phyloP scores from a whole-genome alignment of 2,329 filamentous ascomycete genomes.

The Talaromyces sp. region DNA sequence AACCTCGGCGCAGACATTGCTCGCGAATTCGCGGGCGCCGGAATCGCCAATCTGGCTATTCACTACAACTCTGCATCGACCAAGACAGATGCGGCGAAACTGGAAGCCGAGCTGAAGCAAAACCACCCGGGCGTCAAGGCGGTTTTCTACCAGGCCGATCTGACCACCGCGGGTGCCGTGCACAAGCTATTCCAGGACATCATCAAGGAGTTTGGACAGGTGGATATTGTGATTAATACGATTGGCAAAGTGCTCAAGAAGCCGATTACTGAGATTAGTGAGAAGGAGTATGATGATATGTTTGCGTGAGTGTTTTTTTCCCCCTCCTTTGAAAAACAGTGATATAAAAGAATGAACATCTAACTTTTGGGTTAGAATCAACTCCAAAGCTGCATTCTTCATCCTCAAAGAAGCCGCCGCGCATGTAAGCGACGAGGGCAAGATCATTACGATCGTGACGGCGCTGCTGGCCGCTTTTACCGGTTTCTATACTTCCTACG shows the following conservation, averaged over 20 bases:
- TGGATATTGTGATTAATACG: constrained; percentile 49
- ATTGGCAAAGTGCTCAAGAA: constrained; percentile 48
- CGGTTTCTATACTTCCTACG: constrained; percentile 42
- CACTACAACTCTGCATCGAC: constrained; percentile 39
- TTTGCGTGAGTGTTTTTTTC: constrained; percentile 34
- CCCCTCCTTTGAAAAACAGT: neutral
- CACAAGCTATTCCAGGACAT: constrained; percentile 37
- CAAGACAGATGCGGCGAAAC: constrained; percentile 30
- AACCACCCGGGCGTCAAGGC: constrained; percentile 28
- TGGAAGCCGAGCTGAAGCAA: constrained; percentile 34
- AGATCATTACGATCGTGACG: constrained; percentile 44
- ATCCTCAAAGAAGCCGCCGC: constrained; percentile 40
- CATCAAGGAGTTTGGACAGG: constrained; percentile 37
- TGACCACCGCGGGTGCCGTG: constrained; percentile 37
- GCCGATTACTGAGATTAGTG: constrained; percentile 38
- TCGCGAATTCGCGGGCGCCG: constrained; percentile 28
- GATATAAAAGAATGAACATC: neutral
- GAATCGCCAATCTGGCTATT: constrained; percentile 31
- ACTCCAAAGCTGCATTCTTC: constrained; percentile 44
- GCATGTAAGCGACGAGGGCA: constrained; percentile 41
- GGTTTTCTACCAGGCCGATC: constrained; percentile 40
- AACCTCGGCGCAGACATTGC: constrained; percentile 39
- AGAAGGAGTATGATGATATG: constrained; percentile 44
- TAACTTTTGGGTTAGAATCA: constrained; percentile 29
- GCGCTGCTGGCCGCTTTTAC: constrained; percentile 44